A percentile compares a stretch with the other conserved stretches of the same genome.
Evolutionary conservation across 2,329 filamentous ascomycete species (phyloP).

Genomic region (Dothiorella sarmentorum): DNA sequence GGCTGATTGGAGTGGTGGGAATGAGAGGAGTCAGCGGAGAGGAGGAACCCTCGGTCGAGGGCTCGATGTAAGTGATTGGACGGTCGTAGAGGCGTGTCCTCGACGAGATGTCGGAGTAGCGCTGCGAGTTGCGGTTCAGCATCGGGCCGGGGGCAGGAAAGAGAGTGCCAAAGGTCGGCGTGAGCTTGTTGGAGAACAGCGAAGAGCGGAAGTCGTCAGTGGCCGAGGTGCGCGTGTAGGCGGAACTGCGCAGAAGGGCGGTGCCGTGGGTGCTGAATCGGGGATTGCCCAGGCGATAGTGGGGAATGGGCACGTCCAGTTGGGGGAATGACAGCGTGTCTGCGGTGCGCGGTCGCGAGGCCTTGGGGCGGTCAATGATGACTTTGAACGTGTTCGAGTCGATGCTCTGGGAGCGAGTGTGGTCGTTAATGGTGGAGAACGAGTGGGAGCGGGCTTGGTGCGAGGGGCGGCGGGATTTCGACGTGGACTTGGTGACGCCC

Average conservation of each 20-base stretch:
- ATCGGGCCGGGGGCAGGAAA: constrained; percentile 42
- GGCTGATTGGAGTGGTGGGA: constrained; percentile 42
- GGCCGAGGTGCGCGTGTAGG: constrained; percentile 64
- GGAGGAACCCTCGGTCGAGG: constrained; percentile 30
- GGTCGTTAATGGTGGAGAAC: constrained; percentile 72
- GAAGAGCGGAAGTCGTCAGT: constrained; percentile 68
- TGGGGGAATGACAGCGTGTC: constrained; percentile 55
- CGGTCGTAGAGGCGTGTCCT: constrained; percentile 8
- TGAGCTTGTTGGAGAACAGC: constrained; percentile 44
- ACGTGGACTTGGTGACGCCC: constrained; percentile 20
- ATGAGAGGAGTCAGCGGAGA: constrained; percentile 34
- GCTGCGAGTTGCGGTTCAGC: constrained; percentile 28
- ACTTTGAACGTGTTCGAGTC: constrained; percentile 73
- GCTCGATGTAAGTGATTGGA: constrained; percentile 35
- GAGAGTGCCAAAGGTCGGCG: constrained; percentile 36
- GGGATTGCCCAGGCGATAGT: constrained; percentile 78
- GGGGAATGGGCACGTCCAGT: constrained; percentile 74
- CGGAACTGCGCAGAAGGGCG: constrained; percentile 75
- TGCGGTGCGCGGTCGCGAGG: constrained; percentile 59
- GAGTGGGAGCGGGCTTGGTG: constrained; percentile 60
- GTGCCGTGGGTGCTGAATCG: constrained; percentile 75
- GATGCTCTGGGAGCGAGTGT: constrained; percentile 47
- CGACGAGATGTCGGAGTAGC: constrained; percentile 33
- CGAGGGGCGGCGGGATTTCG: constrained; percentile 22
- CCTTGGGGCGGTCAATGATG: constrained; percentile 69